Evolutionary conservation across 2,329 filamentous ascomycete species (phyloP).

Genomic region (Nigrograna mackinnonii): DNA sequence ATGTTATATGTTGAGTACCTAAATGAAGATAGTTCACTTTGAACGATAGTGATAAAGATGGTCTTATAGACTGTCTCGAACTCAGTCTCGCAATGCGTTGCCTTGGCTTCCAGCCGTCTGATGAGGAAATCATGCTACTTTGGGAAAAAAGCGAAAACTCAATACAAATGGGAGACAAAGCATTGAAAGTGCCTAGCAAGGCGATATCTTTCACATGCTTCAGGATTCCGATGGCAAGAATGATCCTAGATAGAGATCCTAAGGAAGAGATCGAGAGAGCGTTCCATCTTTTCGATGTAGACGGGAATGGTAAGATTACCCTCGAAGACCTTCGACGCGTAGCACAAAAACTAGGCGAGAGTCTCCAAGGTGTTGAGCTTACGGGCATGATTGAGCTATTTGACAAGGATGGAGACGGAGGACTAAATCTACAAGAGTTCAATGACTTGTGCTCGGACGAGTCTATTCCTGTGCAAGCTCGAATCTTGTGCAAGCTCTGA

Average conservation of each 20-base stretch:
- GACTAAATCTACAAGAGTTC: constrained; percentile 66
- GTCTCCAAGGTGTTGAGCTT: constrained; percentile 89
- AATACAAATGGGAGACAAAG: constrained; percentile 15
- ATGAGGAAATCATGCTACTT: constrained; percentile 79
- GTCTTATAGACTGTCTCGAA: constrained; percentile 95
- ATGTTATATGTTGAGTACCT: too few relatives aligned
- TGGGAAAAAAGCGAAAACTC: constrained; percentile 73
- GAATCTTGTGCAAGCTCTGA: too few relatives aligned
- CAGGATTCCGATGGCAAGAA: constrained; percentile 73
- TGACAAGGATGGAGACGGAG: constrained; percentile 90
- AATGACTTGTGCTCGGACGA: constrained; percentile 68
- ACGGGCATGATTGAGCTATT: constrained; percentile 98
- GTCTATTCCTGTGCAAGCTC: too few relatives aligned
- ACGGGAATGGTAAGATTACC: constrained; percentile 88
- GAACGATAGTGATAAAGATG: constrained; percentile 96
- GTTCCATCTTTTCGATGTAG: constrained; percentile 91
- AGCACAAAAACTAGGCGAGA: constrained; percentile 88
- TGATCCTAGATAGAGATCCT: constrained; percentile 82
- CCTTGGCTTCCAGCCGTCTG: constrained; percentile 88
- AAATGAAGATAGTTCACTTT: constrained; percentile 79
- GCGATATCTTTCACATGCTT: constrained; percentile 74
- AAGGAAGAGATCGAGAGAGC: constrained; percentile 89
- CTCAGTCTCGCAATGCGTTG: constrained; percentile 96
- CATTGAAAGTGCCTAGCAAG: constrained; percentile 54
- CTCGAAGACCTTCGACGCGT: constrained; percentile 86